phyloP scores from a whole-genome alignment of 495 filamentous ascomycete genomes.

The Aspergillus nidulans region DNA sequence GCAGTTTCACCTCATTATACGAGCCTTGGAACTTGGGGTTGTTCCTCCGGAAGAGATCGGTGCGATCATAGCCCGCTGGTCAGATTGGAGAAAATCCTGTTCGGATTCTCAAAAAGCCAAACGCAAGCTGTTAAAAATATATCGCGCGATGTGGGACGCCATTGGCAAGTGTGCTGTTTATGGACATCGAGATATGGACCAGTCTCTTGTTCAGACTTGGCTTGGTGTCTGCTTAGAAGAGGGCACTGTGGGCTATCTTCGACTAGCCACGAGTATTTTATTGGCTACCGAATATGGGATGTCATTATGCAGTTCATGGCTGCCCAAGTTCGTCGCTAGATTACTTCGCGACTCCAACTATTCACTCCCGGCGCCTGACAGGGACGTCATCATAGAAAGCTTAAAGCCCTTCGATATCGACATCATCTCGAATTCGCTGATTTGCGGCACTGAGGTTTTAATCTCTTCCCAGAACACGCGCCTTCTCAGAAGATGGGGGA shows the following conservation, averaged over 20 bases:
- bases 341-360: constrained; percentile 21
- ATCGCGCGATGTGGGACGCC: constrained; percentile 36
- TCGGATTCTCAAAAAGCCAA: background rate
- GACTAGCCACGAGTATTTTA: constrained; percentile 32
- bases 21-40: constrained; percentile 36
- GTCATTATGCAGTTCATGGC: constrained; percentile 17
- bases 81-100: background rate
- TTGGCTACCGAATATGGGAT: constrained; percentile 13
- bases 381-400: constrained; percentile 14
- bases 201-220: constrained; percentile 28
- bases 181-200: constrained; percentile 29
- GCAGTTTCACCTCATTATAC: constrained; percentile 28
- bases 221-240: constrained; percentile 22
- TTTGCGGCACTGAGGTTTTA: constrained; percentile 33
- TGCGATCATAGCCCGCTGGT: constrained; percentile 25
- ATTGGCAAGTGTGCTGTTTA: constrained; percentile 38
- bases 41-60: constrained; percentile 34
- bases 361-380: background rate
- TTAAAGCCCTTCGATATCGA: constrained; percentile 24
- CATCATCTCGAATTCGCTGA: constrained; percentile 23
- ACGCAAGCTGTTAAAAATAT: constrained; percentile 17
- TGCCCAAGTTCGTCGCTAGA: constrained; percentile 24
- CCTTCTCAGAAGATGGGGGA: constrained; percentile 30
- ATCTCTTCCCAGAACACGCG: constrained; percentile 13
- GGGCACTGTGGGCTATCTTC: constrained; percentile 10